These are phyloP conservation scores for Pseudophaeomoniella oleicola DNA, from an alignment of 2,329 filamentous ascomycete species.

Conservation along the genomic window DNA sequence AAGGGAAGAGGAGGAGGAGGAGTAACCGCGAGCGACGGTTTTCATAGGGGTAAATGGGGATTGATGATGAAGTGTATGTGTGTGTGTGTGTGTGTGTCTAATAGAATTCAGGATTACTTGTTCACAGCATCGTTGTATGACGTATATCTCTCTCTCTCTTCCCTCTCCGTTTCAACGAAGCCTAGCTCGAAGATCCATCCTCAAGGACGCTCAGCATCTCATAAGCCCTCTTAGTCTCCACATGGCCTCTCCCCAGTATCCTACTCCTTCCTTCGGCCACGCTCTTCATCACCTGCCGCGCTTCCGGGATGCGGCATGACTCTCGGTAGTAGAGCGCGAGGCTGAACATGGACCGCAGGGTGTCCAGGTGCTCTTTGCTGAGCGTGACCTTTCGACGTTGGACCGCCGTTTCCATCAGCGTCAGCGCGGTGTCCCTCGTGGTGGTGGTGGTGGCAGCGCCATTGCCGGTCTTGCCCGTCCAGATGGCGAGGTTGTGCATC, in stretches of 20 bases:
- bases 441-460: no score
- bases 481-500: slow-evolving; percentile 2
- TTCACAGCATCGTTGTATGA: no score
- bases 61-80: no score
- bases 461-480: not conserved
- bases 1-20: no score
- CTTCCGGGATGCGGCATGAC: not conserved
- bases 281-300: not conserved
- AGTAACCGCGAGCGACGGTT: no score
- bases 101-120: no score
- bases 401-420: not conserved
- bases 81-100: no score
- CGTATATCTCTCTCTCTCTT: no score
- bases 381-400: not conserved
- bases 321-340: not conserved
- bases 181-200: no score
- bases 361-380: not conserved
- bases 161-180: no score
- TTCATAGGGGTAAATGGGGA: no score
- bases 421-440: no score
- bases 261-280: not conserved
- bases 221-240: not conserved
- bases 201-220: not conserved
- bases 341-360: not conserved
- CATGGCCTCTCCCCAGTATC: not conserved